These are phyloP conservation scores for Verticillium longisporum DNA, from an alignment of 2,329 filamentous ascomycete species.

Conservation along the genomic window DNA sequence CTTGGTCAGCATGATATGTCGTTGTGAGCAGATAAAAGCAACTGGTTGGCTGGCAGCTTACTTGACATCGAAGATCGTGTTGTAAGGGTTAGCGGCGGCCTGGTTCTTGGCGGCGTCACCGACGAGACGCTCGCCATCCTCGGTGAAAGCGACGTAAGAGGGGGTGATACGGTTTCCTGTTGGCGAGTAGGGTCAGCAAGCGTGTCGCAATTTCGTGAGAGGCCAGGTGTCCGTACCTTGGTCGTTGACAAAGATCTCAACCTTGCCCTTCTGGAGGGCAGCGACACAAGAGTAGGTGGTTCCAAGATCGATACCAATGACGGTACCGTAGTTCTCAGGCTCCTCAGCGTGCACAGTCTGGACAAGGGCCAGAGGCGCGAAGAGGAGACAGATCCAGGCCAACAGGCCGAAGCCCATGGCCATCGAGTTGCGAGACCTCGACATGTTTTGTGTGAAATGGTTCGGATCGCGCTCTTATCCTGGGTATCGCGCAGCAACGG, in stretches of 20 bases:
- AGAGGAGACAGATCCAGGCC: constrained; percentile 85
- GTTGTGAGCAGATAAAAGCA: not conserved
- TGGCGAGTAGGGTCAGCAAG: constrained; percentile 4
- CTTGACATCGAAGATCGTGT: constrained; percentile 80
- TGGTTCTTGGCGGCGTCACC: constrained; percentile 98
- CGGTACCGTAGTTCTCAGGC: constrained; percentile 73
- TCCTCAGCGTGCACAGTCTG: constrained; percentile 69
- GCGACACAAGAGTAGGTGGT: constrained; percentile 86
- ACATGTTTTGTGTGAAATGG: constrained; percentile 26
- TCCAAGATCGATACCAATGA: constrained; percentile 90
- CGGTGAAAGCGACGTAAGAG: constrained; percentile 93
- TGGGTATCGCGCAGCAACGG: constrained; percentile 1
- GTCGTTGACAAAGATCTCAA: constrained; percentile 93
- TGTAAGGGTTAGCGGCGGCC: constrained; percentile 69
- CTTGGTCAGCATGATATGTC: constrained; percentile 11
- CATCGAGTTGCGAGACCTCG: constrained; percentile 59
- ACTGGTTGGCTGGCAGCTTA: constrained; percentile 28
- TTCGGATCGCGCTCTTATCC: not conserved
- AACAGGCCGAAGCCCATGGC: constrained; percentile 80
- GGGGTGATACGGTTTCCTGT: constrained; percentile 87
- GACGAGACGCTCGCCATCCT: constrained; percentile 83
- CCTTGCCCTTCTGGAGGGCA: constrained; percentile 93
- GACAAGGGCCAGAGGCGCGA: constrained; percentile 81
- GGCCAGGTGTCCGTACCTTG: constrained; percentile 39
- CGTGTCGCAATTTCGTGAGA: not conserved